Evolutionary conservation across 306 rosid species (phyloP).

Genomic region (Cyclanthera cordifolia): DNA sequence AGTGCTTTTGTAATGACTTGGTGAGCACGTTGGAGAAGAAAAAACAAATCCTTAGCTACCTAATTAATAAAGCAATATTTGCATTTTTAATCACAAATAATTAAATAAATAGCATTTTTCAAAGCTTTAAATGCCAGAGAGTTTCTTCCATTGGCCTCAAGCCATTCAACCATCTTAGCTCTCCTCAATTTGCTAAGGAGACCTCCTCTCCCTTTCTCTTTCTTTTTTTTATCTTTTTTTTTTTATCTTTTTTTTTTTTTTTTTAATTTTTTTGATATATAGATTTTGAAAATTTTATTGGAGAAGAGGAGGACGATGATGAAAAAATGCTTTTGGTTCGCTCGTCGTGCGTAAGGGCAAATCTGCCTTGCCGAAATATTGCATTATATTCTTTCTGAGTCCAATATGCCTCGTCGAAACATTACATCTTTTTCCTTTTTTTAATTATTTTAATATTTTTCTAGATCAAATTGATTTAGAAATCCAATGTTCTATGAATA

Average conservation of each 20-base stretch:
- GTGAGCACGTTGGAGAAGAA: not conserved
- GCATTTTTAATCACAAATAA: not conserved
- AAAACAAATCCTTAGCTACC: not conserved
- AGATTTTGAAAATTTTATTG: not conserved
- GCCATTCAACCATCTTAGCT: not conserved
- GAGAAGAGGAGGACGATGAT: slow-evolving; percentile 21
- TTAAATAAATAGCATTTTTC: not conserved
- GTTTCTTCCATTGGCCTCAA: not conserved
- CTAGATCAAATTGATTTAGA: too few species aligned
- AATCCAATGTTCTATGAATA: too few species aligned
- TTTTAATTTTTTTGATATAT: too few species aligned
- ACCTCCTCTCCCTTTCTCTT: not conserved
- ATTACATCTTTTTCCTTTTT: not conserved
- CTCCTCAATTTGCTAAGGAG: not conserved
- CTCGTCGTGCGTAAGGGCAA: slow-evolving; percentile 60
- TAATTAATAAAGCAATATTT: not conserved
- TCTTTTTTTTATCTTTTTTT: not conserved
- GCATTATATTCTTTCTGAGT: slow-evolving; percentile 29
- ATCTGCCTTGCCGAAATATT: slow-evolving; percentile 42
- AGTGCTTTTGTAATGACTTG: not conserved
- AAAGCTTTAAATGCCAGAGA: not conserved
- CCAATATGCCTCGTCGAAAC: slow-evolving; percentile 43
- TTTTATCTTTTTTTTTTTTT: not conserved
- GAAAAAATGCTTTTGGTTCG: slow-evolving; percentile 33
- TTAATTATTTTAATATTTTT: too few species aligned